Conservation (phyloP, 108 stramenopile genomes). For the Skeletonema marinoi region DNA sequence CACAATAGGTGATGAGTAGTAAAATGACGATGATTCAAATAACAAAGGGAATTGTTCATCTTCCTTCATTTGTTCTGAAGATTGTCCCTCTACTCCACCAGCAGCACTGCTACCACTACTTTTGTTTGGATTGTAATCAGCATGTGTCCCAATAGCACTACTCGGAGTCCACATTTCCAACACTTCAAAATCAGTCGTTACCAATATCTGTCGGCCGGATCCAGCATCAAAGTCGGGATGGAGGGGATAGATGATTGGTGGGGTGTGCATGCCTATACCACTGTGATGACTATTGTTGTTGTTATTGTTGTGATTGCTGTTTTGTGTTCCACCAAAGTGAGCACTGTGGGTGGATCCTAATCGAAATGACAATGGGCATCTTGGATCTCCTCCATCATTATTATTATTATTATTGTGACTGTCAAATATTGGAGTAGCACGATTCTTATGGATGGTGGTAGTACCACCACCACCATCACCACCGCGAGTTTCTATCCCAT, state of each 20-base stretch:
- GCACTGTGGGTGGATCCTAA: conserved; percentile 60
- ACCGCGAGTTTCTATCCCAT: conserved; percentile 33
- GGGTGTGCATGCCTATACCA: conserved; percentile 40
- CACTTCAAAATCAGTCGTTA: conserved; percentile 77
- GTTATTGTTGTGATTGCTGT: too few species aligned
- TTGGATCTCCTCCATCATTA: conserved; percentile 18
- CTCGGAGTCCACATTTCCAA: conserved; percentile 78
- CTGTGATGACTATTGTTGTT: not conserved
- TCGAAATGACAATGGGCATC: conserved; percentile 75
- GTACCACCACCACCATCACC: not conserved
- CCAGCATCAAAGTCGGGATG: conserved; percentile 69
- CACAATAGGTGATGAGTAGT: conserved; percentile 64
- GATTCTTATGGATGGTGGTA: not conserved
- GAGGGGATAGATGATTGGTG: conserved; percentile 74
- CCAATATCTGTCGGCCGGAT: conserved; percentile 75
- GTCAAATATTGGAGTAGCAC: conserved; percentile 3
- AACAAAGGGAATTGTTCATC: conserved; percentile 76
- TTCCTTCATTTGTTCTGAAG: conserved; percentile 67
- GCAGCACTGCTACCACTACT: conserved; percentile 3
- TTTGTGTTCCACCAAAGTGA: conserved; percentile 29
- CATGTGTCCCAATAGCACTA: conserved; percentile 35
- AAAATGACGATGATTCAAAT: conserved; percentile 77
- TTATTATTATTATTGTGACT: not conserved
- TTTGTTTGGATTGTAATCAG: conserved; percentile 3
- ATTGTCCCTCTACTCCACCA: conserved; percentile 12